Base-by-base conservation (phyloP, 78 protist species). In the Tieghemostelium lacteum region DNA sequence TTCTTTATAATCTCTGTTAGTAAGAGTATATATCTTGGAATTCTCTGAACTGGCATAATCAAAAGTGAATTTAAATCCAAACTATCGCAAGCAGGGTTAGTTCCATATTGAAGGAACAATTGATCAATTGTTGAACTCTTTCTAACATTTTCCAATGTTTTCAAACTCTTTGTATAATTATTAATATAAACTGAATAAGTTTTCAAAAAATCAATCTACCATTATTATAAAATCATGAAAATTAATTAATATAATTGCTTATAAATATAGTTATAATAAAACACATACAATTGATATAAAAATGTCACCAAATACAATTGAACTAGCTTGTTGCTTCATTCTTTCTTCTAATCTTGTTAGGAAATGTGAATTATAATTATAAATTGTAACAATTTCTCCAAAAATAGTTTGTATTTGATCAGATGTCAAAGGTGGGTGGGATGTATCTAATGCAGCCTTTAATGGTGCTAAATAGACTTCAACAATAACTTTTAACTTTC, bases 41-140 rank as follows among this genome's bases (percentile, higher is more conserved):
- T 61, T 22, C 91, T 36, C 45, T 83, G 91, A 20, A 83, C 78
- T 26, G 91, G 91, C 91, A 83, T 83, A 31, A 83, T 83, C 1
- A 83, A 60, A n/a, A 83, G n/a, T 26, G 80, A 69, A 22, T n/a
- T 52, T 24, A 83, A 31, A 55, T 60, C 91, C 1, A 83, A 60
- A 12, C 40, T 10, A 45, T 58, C 78, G 69, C 91, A 83, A 17
- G 72, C 78, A 29, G 91, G 91, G n/a, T 66, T 83, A 10, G 17
- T 26, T 36, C 65, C 31, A 40, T 69, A 83, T 6, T 22, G 26
- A 31, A 69, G 71, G 10, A 83, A 69, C 40, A 83, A 42, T 3
- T 7, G 6, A 12, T 49, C 91, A 42, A 83, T 20, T 22, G 24
- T 52, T 69, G 29, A 78, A 69, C 69, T 83, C 78, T 83, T 83